Base-by-base conservation (phyloP, 176 grass and related monocot species). In the Musa schizocarpa region DNA sequence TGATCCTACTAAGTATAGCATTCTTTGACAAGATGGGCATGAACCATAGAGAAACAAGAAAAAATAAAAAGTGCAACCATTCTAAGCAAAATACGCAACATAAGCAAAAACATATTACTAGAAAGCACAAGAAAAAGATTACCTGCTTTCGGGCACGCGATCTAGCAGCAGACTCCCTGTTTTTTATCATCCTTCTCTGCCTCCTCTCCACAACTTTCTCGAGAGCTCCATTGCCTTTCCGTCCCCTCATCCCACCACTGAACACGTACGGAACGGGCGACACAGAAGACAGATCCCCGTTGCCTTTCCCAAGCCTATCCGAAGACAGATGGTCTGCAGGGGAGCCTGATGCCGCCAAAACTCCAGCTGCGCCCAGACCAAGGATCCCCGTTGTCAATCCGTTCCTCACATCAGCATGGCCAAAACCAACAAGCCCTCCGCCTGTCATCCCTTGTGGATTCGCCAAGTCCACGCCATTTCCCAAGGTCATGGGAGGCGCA, bases 131-230 rank as follows among this genome's bases (percentile, higher is more conserved):
- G 2, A 52, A 20, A 7, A 73, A 27, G 52, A n/a, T 26, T 20
- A 74, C 71, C 71, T 74, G 71, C 52, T 74, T 74, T 13, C 71
- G 71, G 51, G 71, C 71, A 17, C 71, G 71, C 49, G 71, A 74
- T 74, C 71, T 74, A 14, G 71, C 71, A 26, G 71, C 71, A 11
- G 71, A 74, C 22, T 74, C 71, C 52, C 68, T 70, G 68, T 70
- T 70, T 48, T 70, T 70, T 7, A 70, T 70, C 68, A 70, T 70
- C 68, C 68, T 74, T 48, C 71, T 74, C 22, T 74, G 71, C 21
- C 71, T 74, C 71, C 71, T 74, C 52, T 74, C 71, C 70, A 55
- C 54, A 34, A 89, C 92, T 72, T 96, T 96, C 83, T 92, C 92
- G 17, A 92, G 72, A 27, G 85, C 82, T 0, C 82, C 64, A 24